Percentiles rank a stretch among this genome's conserved stretches.
Evolutionary conservation across 805 yeast genomes (phyloP).

Genomic region (Wickerhamomyces ciferrii): DNA sequence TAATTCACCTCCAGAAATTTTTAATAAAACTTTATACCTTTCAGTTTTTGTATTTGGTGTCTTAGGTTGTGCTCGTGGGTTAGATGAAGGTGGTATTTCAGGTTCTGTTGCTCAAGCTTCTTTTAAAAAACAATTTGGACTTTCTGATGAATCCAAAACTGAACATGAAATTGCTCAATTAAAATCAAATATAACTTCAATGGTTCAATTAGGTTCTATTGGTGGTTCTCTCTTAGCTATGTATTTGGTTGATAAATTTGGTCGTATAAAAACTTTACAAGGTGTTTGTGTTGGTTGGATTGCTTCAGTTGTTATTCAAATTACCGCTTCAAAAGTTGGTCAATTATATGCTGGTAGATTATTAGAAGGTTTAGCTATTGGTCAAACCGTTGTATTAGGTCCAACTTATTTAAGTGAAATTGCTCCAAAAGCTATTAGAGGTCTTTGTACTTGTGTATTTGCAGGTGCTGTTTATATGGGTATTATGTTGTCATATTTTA

Average conservation of each 20-base stretch:
- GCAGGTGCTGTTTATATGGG: conserved; percentile 58
- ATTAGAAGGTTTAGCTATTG: conserved; percentile 49
- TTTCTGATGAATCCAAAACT: conserved; percentile 32
- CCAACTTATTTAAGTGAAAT: conserved; percentile 51
- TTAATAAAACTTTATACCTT: conserved; percentile 38
- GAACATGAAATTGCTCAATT: conserved; percentile 34
- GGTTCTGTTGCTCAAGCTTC: conserved; percentile 40
- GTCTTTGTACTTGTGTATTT: conserved; percentile 45
- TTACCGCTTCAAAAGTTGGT: conserved; percentile 38
- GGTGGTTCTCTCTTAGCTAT: conserved; percentile 48
- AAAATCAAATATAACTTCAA: conserved; percentile 48
- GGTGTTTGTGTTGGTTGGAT: conserved; percentile 38
- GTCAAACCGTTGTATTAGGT: conserved; percentile 53
- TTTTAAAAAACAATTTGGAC: conserved; percentile 38
- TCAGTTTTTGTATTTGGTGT: conserved; percentile 49
- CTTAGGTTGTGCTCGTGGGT: conserved; percentile 52
- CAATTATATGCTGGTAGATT: conserved; percentile 53
- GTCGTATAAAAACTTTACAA: conserved; percentile 45
- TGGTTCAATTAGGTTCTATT: conserved; percentile 54
- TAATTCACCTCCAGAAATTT: conserved; percentile 37
- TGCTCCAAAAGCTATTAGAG: conserved; percentile 49
- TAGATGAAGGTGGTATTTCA: conserved; percentile 49
- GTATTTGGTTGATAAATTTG: conserved; percentile 43
- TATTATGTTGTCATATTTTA: conserved; percentile 41
- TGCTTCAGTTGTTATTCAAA: conserved; percentile 41